Percentiles rank a stretch among this genome's conserved stretches.
These are phyloP conservation scores for Raphanus raphanistrum DNA, from an alignment of 345 rosid genomes.

Conservation along the genomic window DNA sequence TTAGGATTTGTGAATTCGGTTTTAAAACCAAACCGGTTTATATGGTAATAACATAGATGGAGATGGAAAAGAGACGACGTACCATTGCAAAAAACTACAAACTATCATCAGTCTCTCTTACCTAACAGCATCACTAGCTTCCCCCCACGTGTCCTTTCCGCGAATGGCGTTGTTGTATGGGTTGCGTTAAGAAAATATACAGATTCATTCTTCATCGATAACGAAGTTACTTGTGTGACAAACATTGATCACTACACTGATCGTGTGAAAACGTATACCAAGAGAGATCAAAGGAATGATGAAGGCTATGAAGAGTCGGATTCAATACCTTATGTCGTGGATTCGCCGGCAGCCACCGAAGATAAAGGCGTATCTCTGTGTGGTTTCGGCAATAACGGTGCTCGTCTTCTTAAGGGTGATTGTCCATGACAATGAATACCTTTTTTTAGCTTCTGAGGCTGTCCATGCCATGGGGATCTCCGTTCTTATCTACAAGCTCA, in stretches of 20 bases:
- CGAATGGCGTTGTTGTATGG: too few relatives aligned
- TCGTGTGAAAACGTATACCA: not conserved
- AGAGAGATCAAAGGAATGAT: conserved; percentile 14
- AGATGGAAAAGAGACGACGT: not conserved
- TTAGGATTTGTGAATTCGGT: not conserved
- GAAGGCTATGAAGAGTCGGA: conserved; percentile 59
- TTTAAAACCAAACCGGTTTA: conserved; percentile 19
- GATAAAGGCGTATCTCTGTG: conserved; percentile 62
- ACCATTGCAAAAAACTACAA: not conserved
- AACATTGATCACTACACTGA: conserved; percentile 1
- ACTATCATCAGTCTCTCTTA: conserved; percentile 18
- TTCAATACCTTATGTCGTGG: conserved; percentile 63
- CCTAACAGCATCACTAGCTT: conserved; percentile 28
- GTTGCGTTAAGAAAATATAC: too few relatives aligned
- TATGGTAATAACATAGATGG: not conserved
- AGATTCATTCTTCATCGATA: conserved; percentile 34
- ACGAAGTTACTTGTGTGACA: conserved; percentile 13
- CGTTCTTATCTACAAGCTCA: conserved; percentile 89
- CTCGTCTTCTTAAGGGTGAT: conserved; percentile 67
- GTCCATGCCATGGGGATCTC: conserved; percentile 79
- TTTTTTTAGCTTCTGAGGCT: conserved; percentile 82
- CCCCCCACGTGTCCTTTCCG: too few relatives aligned
- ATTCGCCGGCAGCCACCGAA: conserved; percentile 80
- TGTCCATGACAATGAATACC: conserved; percentile 84
- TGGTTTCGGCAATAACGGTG: conserved; percentile 57